These are phyloP conservation scores for Scutellaria galericulata DNA, from an alignment of 257 asterid genomes.

Conservation along the genomic window DNA sequence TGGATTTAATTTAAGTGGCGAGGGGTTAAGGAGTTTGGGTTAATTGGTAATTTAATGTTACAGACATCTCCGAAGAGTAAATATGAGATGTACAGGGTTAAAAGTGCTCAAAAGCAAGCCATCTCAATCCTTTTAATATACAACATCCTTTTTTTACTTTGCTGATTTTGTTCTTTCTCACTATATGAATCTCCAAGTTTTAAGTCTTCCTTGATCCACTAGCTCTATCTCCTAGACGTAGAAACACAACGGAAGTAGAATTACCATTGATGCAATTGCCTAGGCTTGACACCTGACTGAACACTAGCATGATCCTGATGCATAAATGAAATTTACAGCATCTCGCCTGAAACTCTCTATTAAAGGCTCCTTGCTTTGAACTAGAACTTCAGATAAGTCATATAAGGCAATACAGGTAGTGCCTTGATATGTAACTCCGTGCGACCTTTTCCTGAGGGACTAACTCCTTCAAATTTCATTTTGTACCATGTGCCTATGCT, in stretches of 20 bases:
- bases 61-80: not conserved
- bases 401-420: not conserved
- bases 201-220: not conserved
- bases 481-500: constrained; percentile 11
- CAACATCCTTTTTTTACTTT: not conserved
- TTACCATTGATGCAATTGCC: not conserved
- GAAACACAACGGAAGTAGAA: constrained; percentile 9
- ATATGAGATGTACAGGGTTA: not conserved
- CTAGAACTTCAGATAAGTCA: not conserved
- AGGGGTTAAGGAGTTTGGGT: not conserved
- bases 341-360: not conserved
- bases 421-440: constrained; percentile 7
- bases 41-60: not conserved
- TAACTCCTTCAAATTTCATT: not conserved
- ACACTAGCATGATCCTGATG: not conserved
- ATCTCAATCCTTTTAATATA: not conserved
- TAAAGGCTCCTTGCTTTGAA: not conserved
- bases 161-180: not conserved
- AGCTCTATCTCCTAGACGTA: not conserved
- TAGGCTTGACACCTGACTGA: not conserved
- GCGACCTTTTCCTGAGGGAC: not conserved
- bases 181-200: not conserved
- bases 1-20: not conserved
- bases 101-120: not conserved
- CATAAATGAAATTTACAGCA: not conserved